Base-by-base conservation (phyloP, 352 stramenopile species). In the Thraustotheca clavata region DNA sequence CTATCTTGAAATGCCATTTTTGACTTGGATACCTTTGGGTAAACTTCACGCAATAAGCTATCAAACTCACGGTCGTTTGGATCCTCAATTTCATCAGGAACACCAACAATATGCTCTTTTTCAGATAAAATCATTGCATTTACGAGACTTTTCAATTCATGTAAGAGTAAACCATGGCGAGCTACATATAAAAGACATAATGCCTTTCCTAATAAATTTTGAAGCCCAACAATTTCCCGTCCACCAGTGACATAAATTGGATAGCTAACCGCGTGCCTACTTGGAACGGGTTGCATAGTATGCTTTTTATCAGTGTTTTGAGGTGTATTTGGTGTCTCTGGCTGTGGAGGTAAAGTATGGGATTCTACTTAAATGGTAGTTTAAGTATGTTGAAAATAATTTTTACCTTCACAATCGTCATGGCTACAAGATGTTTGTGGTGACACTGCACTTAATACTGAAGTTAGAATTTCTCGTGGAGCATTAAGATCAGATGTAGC, bases 131-230 rank as follows among this genome's bases (percentile, higher is more conserved):
- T 31, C 43, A 52, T 52, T 2, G 43, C 43, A 18, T 52, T 52
- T 2, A 65, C 57, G 5, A 65, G 40, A 18, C 18, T 65, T 11
- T 80, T 80, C 24, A 97, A 72, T 57, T 97, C 91, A 40, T 89
- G 84, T 49, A 91, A 67, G 16, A 93, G 74, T 38, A 97, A 73
- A 2, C 91, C 91, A 48, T 97, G 89, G 5, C 91, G 80, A 39
- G 80, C 86, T 0, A 96, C 87, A 60, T 96, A 97, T 36, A 97
- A 71, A 6, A 97, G 67, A 6, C 80, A 83, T 26, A 97, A 67
- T 18, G 88, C 74, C 67, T 79, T 76, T 2, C 89, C 82, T 1
- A 97, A 68, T 18, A 97, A 59, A 20, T 83, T 67, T 4, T 76
- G 76, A 6, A 97, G 69, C 4, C 77, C 76, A 3, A 66, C 55